These are phyloP conservation scores for Pichia rugopelliculosa DNA, from an alignment of 805 yeast species.

Conservation along the genomic window DNA sequence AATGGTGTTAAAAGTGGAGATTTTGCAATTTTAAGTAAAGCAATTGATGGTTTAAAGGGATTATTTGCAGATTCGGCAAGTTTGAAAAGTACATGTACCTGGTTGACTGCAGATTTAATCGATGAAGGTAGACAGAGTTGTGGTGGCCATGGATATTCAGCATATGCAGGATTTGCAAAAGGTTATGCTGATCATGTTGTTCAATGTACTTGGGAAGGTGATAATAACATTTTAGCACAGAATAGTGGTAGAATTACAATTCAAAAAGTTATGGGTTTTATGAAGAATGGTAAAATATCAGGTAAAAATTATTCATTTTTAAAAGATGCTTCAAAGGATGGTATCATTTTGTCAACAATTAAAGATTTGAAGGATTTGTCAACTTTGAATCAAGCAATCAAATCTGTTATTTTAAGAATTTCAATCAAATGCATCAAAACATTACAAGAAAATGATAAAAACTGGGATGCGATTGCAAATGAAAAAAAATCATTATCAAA, in stretches of 20 bases:
- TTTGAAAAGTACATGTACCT: slow-evolving; percentile 81
- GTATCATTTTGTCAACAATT: slow-evolving; percentile 25
- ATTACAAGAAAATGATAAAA: slow-evolving; percentile 29
- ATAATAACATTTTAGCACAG: slow-evolving; percentile 78
- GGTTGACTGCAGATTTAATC: slow-evolving; percentile 73
- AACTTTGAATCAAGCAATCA: slow-evolving; percentile 32
- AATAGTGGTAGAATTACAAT: slow-evolving; percentile 75
- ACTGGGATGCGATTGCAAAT: slow-evolving; percentile 40
- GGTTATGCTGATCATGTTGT: slow-evolving; percentile 93
- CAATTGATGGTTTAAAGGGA: slow-evolving; percentile 62
- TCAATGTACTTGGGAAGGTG: slow-evolving; percentile 98
- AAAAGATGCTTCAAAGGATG: slow-evolving; percentile 16
- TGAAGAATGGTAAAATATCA: slow-evolving; percentile 33
- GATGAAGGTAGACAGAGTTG: slow-evolving; percentile 90
- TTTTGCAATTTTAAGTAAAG: slow-evolving; percentile 35
- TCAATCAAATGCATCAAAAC: slow-evolving; percentile 27
- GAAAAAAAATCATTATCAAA: slow-evolving; percentile 43
- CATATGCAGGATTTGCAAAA: slow-evolving; percentile 87
- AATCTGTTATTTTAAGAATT: slow-evolving; percentile 35
- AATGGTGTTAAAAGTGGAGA: slow-evolving; percentile 41
- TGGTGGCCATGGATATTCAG: slow-evolving; percentile 94
- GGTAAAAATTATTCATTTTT: slow-evolving; percentile 34
- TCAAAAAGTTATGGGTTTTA: slow-evolving; percentile 35
- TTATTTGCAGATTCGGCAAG: slow-evolving; percentile 82
- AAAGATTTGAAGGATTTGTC: slow-evolving; percentile 27